Base-by-base conservation (phyloP, 768 basidiomycete species). In the Boletus coccyginus region DNA sequence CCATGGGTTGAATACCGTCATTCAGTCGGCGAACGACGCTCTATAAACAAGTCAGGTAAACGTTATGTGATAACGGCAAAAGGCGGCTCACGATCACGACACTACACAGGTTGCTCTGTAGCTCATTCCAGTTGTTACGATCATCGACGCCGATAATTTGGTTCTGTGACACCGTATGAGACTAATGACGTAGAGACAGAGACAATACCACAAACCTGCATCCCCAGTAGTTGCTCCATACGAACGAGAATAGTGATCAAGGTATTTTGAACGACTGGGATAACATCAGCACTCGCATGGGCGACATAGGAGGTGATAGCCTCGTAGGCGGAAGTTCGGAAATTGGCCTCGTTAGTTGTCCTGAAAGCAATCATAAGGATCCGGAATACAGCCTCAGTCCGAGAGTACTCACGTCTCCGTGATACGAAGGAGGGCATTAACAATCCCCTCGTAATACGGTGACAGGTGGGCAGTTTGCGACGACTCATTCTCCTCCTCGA, bases 91-190 rank as follows among this genome's bases (percentile, higher is more conserved):
- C 92, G 52, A 92, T 90, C 51, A 92, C 79, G 46, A 97, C 90
- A 61, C 88, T 86, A 71, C 94, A 97, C 63, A 98, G 81, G 75
- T 96, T 97, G 74, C 92, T 88, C 71, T 97, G 95, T 27, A 99
- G 80, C 70, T 99, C 96, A 67, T 97, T 97, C 94, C 96, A 97
- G 77, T 97, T 99, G 74, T 94, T 95, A 59, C 92, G 87, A 68
- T 99, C 97, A 72, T 99, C 97, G 17, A 87, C 79, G 43, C 97
- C 97, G 39, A 99, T 78, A 55, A 98, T 89, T 75, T 98, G 95
- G 71, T 90, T 92, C 85, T 95, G n/a, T n/a, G 38, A 58, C 24
- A 48, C 17, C 9, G 33, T 41, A 32, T 62, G 19, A 62, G 45
- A 50, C 6, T 21, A 42, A 19, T 1, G 21, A 19, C 2, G 21